Conservation (phyloP, 805 yeast genomes). For the Ascoidea rubescens region DNA sequence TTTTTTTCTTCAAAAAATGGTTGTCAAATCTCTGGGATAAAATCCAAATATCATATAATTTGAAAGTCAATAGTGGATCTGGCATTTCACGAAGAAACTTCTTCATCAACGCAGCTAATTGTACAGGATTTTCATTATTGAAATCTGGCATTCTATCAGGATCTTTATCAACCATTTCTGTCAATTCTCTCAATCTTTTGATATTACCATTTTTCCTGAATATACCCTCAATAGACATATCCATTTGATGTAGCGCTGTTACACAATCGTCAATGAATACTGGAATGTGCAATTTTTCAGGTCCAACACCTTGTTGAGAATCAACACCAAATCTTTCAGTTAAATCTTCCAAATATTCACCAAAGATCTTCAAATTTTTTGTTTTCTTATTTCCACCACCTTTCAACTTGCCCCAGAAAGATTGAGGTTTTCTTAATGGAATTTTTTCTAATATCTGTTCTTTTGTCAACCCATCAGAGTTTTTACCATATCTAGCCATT, state of each 20-base stretch:
- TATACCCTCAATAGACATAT: conserved; percentile 90
- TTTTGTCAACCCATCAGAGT: conserved; percentile 15
- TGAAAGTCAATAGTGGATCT: conserved; percentile 71
- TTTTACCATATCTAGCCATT: conserved; percentile 15
- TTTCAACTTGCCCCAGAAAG: conserved; percentile 31
- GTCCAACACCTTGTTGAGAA: conserved; percentile 75
- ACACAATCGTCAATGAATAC: conserved; percentile 77
- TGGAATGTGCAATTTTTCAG: conserved; percentile 69
- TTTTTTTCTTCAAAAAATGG: conserved; percentile 29
- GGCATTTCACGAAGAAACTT: conserved; percentile 89
- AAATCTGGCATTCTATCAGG: conserved; percentile 65
- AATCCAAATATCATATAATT: conserved; percentile 69
- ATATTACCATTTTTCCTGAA: conserved; percentile 95
- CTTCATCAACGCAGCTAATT: conserved; percentile 83
- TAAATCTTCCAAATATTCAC: conserved; percentile 56
- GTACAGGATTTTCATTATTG: conserved; percentile 70
- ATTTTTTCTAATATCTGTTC: conserved; percentile 23
- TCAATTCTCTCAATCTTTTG: conserved; percentile 58
- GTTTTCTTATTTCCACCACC: conserved; percentile 14
- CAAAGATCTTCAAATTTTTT: conserved; percentile 45
- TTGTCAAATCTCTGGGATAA: conserved; percentile 44
- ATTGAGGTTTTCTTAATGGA: conserved; percentile 18
- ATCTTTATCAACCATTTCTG: conserved; percentile 56
- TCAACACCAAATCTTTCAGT: conserved; percentile 66
- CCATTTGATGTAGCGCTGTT: conserved; percentile 73